phyloP scores from a whole-genome alignment of 176 grass and related monocot species.

The Puya raimondii region DNA sequence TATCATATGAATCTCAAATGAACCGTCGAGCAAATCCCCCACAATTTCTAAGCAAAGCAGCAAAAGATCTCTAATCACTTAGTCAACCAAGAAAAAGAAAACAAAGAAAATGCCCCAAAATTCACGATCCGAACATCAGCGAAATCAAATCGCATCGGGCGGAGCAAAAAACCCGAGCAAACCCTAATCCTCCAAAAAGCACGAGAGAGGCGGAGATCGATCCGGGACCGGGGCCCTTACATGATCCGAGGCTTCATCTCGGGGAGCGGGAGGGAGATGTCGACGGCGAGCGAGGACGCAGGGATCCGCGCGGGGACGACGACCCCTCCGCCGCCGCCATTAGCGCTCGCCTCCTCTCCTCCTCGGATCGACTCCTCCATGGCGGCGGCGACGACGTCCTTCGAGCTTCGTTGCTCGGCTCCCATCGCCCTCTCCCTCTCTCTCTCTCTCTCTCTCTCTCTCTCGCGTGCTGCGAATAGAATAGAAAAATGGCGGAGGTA shows the following conservation, averaged over 20 bases:
- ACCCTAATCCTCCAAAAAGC: neutral
- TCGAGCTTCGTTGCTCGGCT: slow-evolving; percentile 36
- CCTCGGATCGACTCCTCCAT: slow-evolving; percentile 15
- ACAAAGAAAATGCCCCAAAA: no score
- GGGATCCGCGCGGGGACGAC: slow-evolving; percentile 29
- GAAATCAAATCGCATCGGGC: no score
- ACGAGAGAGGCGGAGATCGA: neutral
- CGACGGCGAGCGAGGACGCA: slow-evolving; percentile 35
- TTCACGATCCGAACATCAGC: no score
- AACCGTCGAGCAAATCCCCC: no score
- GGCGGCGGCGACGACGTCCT: neutral
- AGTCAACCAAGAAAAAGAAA: no score
- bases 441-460: neutral
- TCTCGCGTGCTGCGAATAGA: neutral
- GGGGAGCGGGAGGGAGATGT: slow-evolving; percentile 63
- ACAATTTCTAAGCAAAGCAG: no score
- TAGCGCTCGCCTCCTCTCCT: neutral
- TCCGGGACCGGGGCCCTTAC: slow-evolving; percentile 27
- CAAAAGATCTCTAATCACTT: no score
- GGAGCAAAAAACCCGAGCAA: no score
- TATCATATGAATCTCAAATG: no score
- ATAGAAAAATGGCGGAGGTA: no score
- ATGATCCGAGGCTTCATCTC: slow-evolving; percentile 66
- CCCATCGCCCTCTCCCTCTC: slow-evolving; percentile 24
- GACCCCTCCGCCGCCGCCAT: neutral